Conservation (phyloP, 1,139 yeast genomes). For the Pichia sp. region DNA sequence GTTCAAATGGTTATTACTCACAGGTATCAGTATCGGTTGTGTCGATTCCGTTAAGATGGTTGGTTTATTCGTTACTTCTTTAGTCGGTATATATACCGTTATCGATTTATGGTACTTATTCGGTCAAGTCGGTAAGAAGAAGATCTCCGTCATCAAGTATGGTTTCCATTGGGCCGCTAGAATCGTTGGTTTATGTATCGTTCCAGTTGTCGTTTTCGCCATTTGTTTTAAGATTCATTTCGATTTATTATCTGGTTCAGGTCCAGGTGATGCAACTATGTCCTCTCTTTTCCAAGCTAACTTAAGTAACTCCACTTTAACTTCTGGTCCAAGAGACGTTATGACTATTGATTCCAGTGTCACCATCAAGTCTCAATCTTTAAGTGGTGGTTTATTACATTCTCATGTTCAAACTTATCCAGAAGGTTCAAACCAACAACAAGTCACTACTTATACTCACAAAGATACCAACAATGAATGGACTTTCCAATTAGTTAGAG, state of each 20-base stretch:
- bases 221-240: constrained; percentile 72
- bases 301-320: constrained; percentile 74
- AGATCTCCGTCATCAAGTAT: constrained; percentile 48
- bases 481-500: constrained; percentile 76
- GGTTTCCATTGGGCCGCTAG: constrained; percentile 65
- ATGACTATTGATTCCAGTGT: constrained; percentile 74
- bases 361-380: constrained; percentile 87
- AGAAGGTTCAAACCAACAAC: constrained; percentile 95
- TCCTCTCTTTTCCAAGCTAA: constrained; percentile 96
- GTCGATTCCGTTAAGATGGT: constrained; percentile 87
- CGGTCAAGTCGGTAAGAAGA: constrained; percentile 46
- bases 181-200: constrained; percentile 53
- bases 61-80: constrained; percentile 70
- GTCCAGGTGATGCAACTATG: constrained; percentile 98
- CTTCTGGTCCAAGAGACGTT: constrained; percentile 86
- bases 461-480: constrained; percentile 92
- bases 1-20: constrained; percentile 89
- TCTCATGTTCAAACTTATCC: constrained; percentile 95
- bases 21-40: constrained; percentile 77
- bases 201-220: constrained; percentile 64
- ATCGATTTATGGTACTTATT: constrained; percentile 71
- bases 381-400: constrained; percentile 90
- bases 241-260: constrained; percentile 67
- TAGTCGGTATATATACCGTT: constrained; percentile 75
- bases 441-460: constrained; percentile 91